Base-by-base conservation (phyloP, 2,329 filamentous ascomycete species). In the Cryoendolithus antarcticus region DNA sequence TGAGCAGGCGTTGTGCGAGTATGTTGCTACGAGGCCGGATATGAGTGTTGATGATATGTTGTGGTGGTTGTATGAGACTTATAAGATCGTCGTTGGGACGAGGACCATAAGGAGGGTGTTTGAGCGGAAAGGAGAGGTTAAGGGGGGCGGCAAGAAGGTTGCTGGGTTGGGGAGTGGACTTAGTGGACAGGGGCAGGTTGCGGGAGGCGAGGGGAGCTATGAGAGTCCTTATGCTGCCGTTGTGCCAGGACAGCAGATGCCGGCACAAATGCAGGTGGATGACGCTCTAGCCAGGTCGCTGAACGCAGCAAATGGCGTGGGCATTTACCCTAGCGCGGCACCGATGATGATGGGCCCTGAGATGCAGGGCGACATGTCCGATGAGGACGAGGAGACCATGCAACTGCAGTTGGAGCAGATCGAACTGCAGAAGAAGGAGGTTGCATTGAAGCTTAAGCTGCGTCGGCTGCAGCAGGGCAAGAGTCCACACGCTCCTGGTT, bases 41-140 rank as follows among this genome's bases (percentile, higher is more conserved):
- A 48, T 58, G 48, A 54, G 54, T 8, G 56, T 59, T 34, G 57
- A 60, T 37, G 57, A 60, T 40, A 60, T 60, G 56, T 48, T 59
- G 8, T 60, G 57, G 57, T 60, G 57, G 56, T 44, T 60, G 6
- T 58, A 59, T 48, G 56, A 60, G 32, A 52, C 47, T 2, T 53
- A 59, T 42, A 50, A 57, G 45, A 55, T 60, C 21, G 57, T 59
- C 12, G 57, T 59, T 30, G 57, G 56, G 35, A 59, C 57, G 24
- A 48, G 57, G 21, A 60, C 57, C 8, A 58, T 60, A 28, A 49
- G 57, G 1, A 21, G 19, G 19, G 19, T 21, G 19, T 21, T 21
- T 21, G 19, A 21, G 19, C 3, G 19, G 19, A 21, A 21, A 6
- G 19, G 19, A 6, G 19, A 21, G 19, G 19, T 21, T 6, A 21